Conservation (phyloP, 1,284 basidiomycete genomes). For the Papiliotrema nemorosa region DNA sequence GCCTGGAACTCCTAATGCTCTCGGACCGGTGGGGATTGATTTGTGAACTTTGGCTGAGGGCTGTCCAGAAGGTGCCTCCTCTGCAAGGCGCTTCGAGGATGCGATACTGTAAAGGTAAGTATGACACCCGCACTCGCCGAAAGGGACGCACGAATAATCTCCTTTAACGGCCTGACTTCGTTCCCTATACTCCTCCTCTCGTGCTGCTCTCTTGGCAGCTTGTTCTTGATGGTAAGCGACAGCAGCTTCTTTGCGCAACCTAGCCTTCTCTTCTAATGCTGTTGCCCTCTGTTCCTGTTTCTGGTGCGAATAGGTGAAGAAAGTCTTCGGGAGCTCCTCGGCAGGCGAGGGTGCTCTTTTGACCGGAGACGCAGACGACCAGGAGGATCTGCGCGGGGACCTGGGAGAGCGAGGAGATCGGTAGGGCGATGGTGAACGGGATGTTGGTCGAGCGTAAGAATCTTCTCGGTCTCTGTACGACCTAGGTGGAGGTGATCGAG, state of each 20-base stretch:
- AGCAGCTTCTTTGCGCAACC: too few species aligned
- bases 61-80: neutral
- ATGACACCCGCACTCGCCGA: neutral
- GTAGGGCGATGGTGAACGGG: neutral
- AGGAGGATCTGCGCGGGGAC: neutral
- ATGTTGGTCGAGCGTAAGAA: neutral
- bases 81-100: neutral
- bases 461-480: neutral
- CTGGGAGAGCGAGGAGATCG: neutral
- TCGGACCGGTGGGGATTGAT: neutral
- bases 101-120: neutral
- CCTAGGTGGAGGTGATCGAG: neutral
- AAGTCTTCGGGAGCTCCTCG: neutral
- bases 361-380: neutral
- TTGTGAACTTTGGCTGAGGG: neutral
- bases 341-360: neutral
- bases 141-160: neutral
- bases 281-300: neutral
- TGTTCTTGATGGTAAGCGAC: too few species aligned
- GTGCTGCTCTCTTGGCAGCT: too few species aligned
- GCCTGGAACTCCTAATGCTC: neutral
- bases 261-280: neutral
- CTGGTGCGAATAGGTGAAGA: neutral
- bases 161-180: neutral
- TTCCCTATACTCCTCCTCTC: too few species aligned